These are phyloP conservation scores for Chenopodium quinoa DNA, from an alignment of 148 eudicot genomes.

Conservation along the genomic window DNA sequence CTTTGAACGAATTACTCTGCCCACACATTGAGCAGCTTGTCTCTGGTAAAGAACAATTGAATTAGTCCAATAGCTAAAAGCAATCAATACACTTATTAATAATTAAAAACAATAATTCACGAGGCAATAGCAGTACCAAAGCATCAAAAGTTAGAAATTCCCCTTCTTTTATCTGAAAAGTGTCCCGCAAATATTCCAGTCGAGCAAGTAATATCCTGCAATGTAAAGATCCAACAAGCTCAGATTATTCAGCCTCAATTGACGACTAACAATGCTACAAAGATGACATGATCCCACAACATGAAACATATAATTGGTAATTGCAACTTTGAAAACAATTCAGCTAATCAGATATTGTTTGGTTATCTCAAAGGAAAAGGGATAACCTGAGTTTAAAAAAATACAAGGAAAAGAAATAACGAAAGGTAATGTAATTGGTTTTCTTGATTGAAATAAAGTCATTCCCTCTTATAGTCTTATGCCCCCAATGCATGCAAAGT, in stretches of 20 bases:
- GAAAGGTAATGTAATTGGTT: too few relatives aligned
- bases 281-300: not conserved
- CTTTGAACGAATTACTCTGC: constrained; percentile 95
- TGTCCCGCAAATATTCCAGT: constrained; percentile 85
- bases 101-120: not conserved
- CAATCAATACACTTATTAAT: not conserved
- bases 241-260: not conserved
- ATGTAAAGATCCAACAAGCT: constrained; percentile 14
- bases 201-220: constrained; percentile 89
- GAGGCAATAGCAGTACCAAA: constrained; percentile 48
- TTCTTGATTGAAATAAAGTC: not conserved
- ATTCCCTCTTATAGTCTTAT: too few relatives aligned
- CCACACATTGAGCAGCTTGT: constrained; percentile 99
- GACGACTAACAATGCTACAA: not conserved
- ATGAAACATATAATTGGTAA: not conserved
- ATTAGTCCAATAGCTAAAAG: constrained; percentile 17
- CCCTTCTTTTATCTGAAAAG: constrained; percentile 94
- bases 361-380: not conserved
- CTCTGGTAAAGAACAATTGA: constrained; percentile 54
- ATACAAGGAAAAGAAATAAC: too few relatives aligned
- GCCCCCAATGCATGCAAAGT: too few relatives aligned
- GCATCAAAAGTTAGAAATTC: constrained; percentile 95
- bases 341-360: not conserved
- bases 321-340: not conserved
- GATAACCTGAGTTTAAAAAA: too few relatives aligned